phyloP scores from a whole-genome alignment of 257 asterid genomes.

The Nicotiana attenuata region DNA sequence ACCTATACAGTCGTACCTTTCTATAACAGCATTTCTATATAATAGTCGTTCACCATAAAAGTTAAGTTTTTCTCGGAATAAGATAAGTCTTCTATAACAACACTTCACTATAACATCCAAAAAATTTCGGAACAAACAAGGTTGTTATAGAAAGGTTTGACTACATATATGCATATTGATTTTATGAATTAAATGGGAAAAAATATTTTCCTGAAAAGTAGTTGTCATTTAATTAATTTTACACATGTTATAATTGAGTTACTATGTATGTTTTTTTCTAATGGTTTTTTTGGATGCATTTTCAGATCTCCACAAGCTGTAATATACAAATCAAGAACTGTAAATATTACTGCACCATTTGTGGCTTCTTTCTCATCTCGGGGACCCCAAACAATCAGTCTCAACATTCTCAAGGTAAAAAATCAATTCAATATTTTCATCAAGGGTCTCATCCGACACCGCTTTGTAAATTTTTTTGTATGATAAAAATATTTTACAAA shows the following conservation, averaged over 20 bases:
- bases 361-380: slow-evolving; percentile 70
- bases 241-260: no score
- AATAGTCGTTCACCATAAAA: no score
- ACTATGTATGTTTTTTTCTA: not conserved
- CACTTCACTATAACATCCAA: no score
- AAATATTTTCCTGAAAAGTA: no score
- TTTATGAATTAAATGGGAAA: no score
- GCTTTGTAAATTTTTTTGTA: not conserved
- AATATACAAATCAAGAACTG: slow-evolving; percentile 38
- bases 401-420: slow-evolving; percentile 67
- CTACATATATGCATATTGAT: no score
- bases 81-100: no score
- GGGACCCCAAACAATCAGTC: slow-evolving; percentile 54
- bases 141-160: no score
- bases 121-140: no score
- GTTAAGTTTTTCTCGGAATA: no score
- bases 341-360: slow-evolving; percentile 33
- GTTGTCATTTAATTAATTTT: no score
- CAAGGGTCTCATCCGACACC: not conserved
- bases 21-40: no score
- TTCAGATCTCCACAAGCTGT: slow-evolving; percentile 51
- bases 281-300: not conserved
- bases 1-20: not conserved
- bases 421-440: not conserved
- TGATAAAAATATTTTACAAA: not conserved